Evolutionary conservation across 306 rosid genomes (phyloP), one percentile per base, ranked within the genome.

Genomic region (Prunus kanzakura): DNA sequence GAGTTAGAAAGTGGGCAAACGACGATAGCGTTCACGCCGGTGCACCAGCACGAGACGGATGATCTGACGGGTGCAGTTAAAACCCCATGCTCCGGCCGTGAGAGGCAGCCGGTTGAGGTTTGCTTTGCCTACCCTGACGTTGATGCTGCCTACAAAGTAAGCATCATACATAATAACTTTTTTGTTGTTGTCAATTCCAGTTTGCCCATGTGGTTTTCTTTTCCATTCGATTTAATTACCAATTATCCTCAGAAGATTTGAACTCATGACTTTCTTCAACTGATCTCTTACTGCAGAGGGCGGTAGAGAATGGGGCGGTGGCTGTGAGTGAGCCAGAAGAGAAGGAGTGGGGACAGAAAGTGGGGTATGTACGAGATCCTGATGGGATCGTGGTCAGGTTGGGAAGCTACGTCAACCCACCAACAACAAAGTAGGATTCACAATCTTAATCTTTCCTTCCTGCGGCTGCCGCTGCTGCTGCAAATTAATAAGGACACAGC

Each of bases 311-410:
- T 16, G 97, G 96, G 2, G 98, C 93, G 10, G 89, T 78, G 88
- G 43, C 86, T 50, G 91, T 91, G 86, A 89, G 92, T 62, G 68
- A 77, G 82, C 98, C 96, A 3, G 93, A 89, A 76, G 22, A 46
- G 11, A 92, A 89, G 76, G 97, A 92, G 75, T 89, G 96, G 98
- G 94, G 90, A 0, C 98, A 92, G 84, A 95, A 83, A 81, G 97
- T 92, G 22, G 96, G 97, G 9, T 95, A 90, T 41, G 97, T 95
- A 8, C 85, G 89, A 57, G 98, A 92, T 69, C 80, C 82, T 10
- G 94, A 95, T 68, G 97, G 96, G 69, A 83, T 84, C 27, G 93
- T 92, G 22, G 87, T 90, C 35, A 88, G 97, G 82, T 82, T 95
- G 81, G 93, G 96, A 67, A 89, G 93, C 84, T 74, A 85, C 23